Evolutionary conservation across 1,284 basidiomycete species (phyloP).

Genomic region (Ganoderma leucocontextum): DNA sequence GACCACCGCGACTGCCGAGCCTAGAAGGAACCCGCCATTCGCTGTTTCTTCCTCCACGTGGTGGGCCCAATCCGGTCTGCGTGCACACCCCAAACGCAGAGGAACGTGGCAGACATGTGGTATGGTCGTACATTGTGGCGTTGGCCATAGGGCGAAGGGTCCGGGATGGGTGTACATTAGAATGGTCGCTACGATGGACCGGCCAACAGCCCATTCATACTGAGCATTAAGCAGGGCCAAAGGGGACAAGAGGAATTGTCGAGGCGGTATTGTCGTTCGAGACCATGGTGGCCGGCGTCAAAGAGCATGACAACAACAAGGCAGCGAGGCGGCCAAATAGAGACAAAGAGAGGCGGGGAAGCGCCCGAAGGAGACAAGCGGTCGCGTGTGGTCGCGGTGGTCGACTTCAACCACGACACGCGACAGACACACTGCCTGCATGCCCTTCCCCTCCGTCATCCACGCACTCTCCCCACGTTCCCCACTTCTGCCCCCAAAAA

Average conservation of each 20-base stretch:
- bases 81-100: too few species aligned
- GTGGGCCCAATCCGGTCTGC: too few species aligned
- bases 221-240: neutral
- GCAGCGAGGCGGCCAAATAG: constrained; percentile 23
- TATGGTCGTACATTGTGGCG: neutral
- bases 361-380: constrained; percentile 18
- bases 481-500: constrained; percentile 10
- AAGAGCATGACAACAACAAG: constrained; percentile 22
- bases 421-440: constrained; percentile 34
- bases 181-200: too few species aligned
- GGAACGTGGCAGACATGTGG: too few species aligned
- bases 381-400: constrained; percentile 27
- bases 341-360: constrained; percentile 15
- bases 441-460: constrained; percentile 23
- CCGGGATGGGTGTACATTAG: too few species aligned
- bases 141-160: neutral
- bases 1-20: too few species aligned
- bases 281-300: neutral
- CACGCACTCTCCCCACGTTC: constrained; percentile 17
- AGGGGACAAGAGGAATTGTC: neutral
- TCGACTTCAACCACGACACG: constrained; percentile 35
- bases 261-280: neutral
- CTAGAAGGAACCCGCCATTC: too few species aligned
- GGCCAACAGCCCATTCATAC: neutral
- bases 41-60: too few species aligned